Percentiles rank a stretch among this genome's conserved stretches.
These are phyloP conservation scores for Myriosclerotinia duriaeana DNA, from an alignment of 2,329 filamentous ascomycete genomes.

Conservation along the genomic window DNA sequence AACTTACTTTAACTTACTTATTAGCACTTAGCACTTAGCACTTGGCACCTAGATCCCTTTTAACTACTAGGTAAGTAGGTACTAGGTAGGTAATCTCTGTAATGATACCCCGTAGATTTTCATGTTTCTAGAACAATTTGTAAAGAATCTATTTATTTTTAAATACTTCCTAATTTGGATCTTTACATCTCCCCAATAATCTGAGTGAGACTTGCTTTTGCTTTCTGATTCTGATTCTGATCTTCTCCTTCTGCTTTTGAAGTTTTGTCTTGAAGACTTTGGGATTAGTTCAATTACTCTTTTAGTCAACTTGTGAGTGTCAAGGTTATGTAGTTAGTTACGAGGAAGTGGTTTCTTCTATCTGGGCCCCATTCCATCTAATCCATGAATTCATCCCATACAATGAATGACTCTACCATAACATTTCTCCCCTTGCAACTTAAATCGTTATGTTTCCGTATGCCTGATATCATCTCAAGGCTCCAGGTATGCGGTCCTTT, in stretches of 20 bases:
- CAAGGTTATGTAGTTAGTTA: not conserved
- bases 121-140: constrained; percentile 22
- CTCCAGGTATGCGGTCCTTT: constrained; percentile 6
- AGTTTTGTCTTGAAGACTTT: constrained; percentile 2
- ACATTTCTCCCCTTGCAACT: not conserved
- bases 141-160: constrained; percentile 18
- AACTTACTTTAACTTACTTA: too few relatives aligned
- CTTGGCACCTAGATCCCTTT: not conserved
- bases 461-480: constrained; percentile 11
- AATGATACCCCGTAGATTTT: constrained; percentile 11
- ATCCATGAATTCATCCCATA: not conserved
- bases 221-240: not conserved
- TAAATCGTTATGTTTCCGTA: not conserved
- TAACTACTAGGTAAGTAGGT: too few relatives aligned
- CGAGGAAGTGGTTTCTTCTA: not conserved
- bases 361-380: not conserved
- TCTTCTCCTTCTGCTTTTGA: constrained; percentile 10
- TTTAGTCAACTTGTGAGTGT: not conserved
- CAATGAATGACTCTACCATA: constrained; percentile 6
- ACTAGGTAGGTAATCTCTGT: not conserved
- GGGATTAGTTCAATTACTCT: not conserved
- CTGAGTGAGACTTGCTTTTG: constrained; percentile 11
- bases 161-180: constrained; percentile 15
- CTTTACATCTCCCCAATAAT: constrained; percentile 9
- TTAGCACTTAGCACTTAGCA: too few relatives aligned